Base-by-base conservation (phyloP, 768 basidiomycete genomes). In the Grammothele lineata region DNA sequence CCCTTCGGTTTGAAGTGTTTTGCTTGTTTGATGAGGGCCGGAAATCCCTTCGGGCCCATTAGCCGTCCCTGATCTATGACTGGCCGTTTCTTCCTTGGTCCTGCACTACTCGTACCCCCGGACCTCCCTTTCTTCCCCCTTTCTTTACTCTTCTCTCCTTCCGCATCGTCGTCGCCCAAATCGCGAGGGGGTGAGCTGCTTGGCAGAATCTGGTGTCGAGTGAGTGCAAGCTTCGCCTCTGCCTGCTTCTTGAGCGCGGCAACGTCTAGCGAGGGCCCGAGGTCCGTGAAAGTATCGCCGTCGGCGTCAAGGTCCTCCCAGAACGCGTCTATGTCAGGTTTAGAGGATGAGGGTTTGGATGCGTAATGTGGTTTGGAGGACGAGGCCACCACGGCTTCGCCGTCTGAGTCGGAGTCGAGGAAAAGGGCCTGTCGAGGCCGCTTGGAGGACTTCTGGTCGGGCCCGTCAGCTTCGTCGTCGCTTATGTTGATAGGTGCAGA, bases 1-100 rank as follows among this genome's bases (percentile, higher is more conserved):
- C 93, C 94, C 56, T 81, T 86, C 15, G 82, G 73, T 55, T 78
- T 85, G 67, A 95, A 89, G 47, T 77, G 69, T 67, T 90, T 91
- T 22, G 85, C 76, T 43, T 84, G 78, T 47, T 84, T 75, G 41
- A 92, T 77, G 36, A 99, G 73, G 39, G 77, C 74, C 2, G 89
- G 91, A 57, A 99, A 86, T 1, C 96, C 94, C 24, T 75, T 71
- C 3, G 77, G 67, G 5, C 84, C 81, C 12, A 93, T 67, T 48
- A 99, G 63, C 47, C 87, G 74, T 34, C 70, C 78, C 61, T 91
- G 89, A 62, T 94, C 88, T 50, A 96, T 64, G 62, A 77, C 81
- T 19, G 76, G 65, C 3, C 78, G 62, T 36, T 73, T 73, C 54
- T 77, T 70, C n/a, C n/a, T n/a, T n/a, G n/a, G n/a, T n/a, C n/a